Evolutionary conservation across 2,329 filamentous ascomycete species (phyloP).

Genomic region (Ophiobolus disseminans): DNA sequence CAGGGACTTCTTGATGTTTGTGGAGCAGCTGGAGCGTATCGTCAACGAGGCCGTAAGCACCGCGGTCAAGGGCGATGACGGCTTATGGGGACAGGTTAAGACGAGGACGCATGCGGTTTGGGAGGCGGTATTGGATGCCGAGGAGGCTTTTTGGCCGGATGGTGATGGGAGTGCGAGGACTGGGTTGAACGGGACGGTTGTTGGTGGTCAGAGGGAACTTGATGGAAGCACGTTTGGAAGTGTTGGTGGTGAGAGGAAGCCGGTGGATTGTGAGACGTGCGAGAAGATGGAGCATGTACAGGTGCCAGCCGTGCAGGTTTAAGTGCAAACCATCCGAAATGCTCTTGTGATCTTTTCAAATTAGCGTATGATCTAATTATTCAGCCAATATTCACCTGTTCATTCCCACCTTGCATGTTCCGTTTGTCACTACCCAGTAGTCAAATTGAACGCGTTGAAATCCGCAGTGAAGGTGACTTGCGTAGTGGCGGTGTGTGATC

Average conservation of each 20-base stretch:
- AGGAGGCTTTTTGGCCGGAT: slow-evolving; percentile 45
- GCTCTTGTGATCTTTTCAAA: no score
- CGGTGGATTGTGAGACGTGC: slow-evolving; percentile 1
- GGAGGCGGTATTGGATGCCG: slow-evolving; percentile 39
- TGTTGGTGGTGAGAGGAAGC: neutral
- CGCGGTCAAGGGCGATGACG: slow-evolving; percentile 27
- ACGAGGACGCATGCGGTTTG: slow-evolving; percentile 32
- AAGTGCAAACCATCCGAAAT: no score
- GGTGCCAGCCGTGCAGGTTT: neutral
- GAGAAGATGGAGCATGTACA: slow-evolving; percentile 1
- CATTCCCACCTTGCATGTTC: no score
- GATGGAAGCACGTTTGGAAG: slow-evolving; percentile 9
- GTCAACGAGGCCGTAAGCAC: slow-evolving; percentile 56
- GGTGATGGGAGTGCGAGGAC: slow-evolving; percentile 14
- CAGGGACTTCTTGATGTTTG: slow-evolving; percentile 66
- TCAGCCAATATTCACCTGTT: no score
- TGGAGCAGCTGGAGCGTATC: slow-evolving; percentile 61
- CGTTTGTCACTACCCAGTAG: no score
- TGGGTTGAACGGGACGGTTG: slow-evolving; percentile 7
- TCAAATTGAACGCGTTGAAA: no score
- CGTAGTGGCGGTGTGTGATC: no score
- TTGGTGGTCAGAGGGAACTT: slow-evolving; percentile 4
- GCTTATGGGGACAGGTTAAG: slow-evolving; percentile 28
- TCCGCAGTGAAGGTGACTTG: no score
- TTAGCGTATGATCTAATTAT: no score